Conservation (phyloP, 176 grass and related monocot genomes). For the Neostapfia colusana region DNA sequence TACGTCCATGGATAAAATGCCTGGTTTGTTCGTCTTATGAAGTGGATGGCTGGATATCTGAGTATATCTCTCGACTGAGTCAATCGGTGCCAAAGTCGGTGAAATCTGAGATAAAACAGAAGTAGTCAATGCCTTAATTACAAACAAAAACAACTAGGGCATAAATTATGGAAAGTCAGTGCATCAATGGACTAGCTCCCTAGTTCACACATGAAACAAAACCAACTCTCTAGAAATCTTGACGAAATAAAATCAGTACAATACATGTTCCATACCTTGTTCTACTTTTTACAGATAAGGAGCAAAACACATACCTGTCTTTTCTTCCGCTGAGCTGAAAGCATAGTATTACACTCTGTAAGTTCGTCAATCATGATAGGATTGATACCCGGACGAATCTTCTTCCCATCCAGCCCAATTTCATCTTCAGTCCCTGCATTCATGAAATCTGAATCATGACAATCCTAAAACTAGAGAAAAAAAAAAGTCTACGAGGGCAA, state of each 20-base stretch:
- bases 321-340: constrained; percentile 97
- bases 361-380: constrained; percentile 82
- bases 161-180: background rate
- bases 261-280: background rate
- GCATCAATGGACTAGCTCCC: background rate
- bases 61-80: constrained; percentile 83
- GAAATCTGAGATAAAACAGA: constrained; percentile 52
- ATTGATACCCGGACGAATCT: constrained; percentile 86
- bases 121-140: constrained; percentile 1
- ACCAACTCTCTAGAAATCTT: background rate
- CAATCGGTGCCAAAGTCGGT: constrained; percentile 60
- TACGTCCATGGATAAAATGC: constrained; percentile 90
- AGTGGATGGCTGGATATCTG: constrained; percentile 94
- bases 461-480: constrained; percentile 22
- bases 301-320: constrained; percentile 60
- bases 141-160: constrained; percentile 1
- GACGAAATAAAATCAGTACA: background rate
- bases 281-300: constrained; percentile 12
- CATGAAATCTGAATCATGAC: constrained; percentile 22
- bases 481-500: background rate
- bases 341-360: constrained; percentile 86
- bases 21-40: constrained; percentile 96
- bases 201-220: constrained; percentile 8
- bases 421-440: constrained; percentile 76
- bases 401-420: constrained; percentile 88